phyloP scores from a whole-genome alignment of 2,329 filamentous ascomycete genomes.

The Whalleya microplaca region DNA sequence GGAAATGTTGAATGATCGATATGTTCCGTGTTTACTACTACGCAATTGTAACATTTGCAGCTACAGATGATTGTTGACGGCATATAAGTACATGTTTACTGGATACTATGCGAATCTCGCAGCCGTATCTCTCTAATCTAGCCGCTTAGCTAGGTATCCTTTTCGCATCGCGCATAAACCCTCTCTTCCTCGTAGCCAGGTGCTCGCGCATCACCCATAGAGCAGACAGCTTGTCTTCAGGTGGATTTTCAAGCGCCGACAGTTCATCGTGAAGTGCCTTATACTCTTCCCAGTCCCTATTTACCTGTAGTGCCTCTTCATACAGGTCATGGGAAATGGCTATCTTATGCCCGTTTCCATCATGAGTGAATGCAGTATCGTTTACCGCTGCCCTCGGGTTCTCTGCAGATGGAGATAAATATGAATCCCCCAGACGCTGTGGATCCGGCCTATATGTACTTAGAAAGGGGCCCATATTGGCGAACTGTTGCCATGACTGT shows the following conservation, averaged over 20 bases:
- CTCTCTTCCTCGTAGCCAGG: conserved; percentile 16
- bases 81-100: too few species aligned
- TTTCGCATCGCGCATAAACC: conserved; percentile 12
- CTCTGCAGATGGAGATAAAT: too few species aligned
- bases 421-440: conserved; percentile 1
- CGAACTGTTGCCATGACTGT: conserved; percentile 10
- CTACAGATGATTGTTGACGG: too few species aligned
- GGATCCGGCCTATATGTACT: conserved; percentile 16
- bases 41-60: too few species aligned
- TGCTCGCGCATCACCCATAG: conserved; percentile 14
- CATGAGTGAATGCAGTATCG: too few species aligned
- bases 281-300: conserved; percentile 9
- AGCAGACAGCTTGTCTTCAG: not conserved
- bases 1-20: too few species aligned
- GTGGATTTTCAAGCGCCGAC: not conserved
- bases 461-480: conserved; percentile 22
- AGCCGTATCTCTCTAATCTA: too few species aligned
- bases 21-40: too few species aligned
- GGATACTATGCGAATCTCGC: too few species aligned
- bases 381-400: too few species aligned
- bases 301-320: not conserved
- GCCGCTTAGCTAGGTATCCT: too few species aligned
- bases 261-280: conserved; percentile 3
- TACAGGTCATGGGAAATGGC: conserved; percentile 7
- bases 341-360: not conserved